phyloP scores from a whole-genome alignment of 345 rosid genomes.

The Eutrema yunnanense region DNA sequence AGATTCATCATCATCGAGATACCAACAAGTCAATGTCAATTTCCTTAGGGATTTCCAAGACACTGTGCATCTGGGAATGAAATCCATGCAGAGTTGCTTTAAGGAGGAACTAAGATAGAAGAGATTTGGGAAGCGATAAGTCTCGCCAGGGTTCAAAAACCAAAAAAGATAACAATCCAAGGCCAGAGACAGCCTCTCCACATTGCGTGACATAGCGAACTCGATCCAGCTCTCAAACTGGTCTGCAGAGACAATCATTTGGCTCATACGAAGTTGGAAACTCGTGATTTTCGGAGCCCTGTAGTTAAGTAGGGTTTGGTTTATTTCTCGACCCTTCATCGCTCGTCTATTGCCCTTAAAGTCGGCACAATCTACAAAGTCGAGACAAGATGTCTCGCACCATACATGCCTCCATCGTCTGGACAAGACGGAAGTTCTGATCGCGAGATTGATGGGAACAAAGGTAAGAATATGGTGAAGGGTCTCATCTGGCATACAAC shows the following conservation, averaged over 20 bases:
- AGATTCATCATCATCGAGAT: background rate
- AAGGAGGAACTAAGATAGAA: background rate
- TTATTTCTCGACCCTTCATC: background rate
- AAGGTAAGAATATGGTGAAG: background rate
- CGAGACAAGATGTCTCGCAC: background rate
- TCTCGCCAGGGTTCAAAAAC: too few species aligned
- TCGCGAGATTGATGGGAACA: background rate
- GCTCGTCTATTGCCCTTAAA: background rate
- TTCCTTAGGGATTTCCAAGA: background rate
- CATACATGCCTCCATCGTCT: constrained; percentile 1
- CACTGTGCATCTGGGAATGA: background rate
- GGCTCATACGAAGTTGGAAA: background rate
- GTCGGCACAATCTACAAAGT: background rate
- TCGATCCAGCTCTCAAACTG: background rate
- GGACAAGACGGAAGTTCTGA: background rate
- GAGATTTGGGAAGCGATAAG: background rate
- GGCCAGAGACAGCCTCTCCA: background rate
- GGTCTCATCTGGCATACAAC: background rate
- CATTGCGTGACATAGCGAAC: background rate
- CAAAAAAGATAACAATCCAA: background rate
- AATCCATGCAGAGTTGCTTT: background rate
- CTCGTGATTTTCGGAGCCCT: background rate
- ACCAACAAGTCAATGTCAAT: background rate
- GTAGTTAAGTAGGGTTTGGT: background rate
- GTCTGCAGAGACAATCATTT: background rate